Evolutionary conservation across 2,329 filamentous ascomycete species (phyloP).

Genomic region (Ceratocystis papillata): DNA sequence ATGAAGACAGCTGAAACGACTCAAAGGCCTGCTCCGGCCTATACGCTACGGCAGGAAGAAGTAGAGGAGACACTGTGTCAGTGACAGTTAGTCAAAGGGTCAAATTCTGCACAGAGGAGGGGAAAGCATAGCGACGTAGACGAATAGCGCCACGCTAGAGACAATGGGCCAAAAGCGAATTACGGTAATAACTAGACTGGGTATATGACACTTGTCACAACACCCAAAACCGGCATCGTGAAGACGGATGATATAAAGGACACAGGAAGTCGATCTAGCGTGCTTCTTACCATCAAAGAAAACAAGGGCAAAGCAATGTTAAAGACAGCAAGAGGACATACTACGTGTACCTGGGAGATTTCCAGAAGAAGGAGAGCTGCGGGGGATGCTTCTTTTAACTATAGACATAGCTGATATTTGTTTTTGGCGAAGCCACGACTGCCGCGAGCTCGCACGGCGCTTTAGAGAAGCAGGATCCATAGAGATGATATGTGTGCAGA

Average conservation of each 20-base stretch:
- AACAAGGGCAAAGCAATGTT: no score
- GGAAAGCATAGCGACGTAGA: no score
- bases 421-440: background rate
- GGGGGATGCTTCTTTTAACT: background rate
- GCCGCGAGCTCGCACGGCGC: background rate
- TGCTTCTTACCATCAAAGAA: no score
- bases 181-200: no score
- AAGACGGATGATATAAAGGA: no score
- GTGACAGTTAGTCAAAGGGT: background rate
- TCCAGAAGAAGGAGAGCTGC: background rate
- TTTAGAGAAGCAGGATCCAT: background rate
- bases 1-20: background rate
- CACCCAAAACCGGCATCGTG: no score
- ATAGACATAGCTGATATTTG: background rate
- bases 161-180: no score
- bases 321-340: background rate
- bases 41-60: background rate
- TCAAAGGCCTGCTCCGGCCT: background rate
- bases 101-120: no score
- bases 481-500: no score
- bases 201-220: no score
- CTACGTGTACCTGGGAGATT: background rate
- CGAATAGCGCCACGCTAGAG: no score
- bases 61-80: background rate
- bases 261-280: no score